phyloP scores from a whole-genome alignment of 2,329 filamentous ascomycete species.

The Epicoccum nigrum region DNA sequence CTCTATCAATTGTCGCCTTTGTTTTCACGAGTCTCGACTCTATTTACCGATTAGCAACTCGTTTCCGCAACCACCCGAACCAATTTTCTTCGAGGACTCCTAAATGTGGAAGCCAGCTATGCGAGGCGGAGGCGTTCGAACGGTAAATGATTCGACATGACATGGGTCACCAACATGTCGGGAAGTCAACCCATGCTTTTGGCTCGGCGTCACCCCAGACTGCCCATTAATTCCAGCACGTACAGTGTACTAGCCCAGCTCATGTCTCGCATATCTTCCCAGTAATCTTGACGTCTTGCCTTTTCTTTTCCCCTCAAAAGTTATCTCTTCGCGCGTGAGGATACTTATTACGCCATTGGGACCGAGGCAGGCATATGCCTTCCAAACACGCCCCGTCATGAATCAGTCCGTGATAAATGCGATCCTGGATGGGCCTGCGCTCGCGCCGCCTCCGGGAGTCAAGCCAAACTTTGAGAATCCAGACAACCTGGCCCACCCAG shows the following conservation, averaged over 20 bases:
- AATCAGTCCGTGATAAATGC: not conserved
- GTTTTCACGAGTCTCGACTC: not conserved
- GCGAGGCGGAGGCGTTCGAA: not conserved
- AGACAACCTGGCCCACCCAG: constrained; percentile 6
- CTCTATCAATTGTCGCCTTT: not conserved
- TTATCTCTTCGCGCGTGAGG: too few species aligned
- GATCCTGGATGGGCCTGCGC: constrained; percentile 13
- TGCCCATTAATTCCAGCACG: not conserved
- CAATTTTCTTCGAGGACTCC: not conserved
- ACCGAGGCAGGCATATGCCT: constrained; percentile 1
- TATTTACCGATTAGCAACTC: not conserved
- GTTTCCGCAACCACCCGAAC: not conserved
- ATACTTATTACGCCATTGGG: not conserved
- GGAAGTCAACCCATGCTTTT: constrained; percentile 1
- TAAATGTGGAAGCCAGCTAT: not conserved
- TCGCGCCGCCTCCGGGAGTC: constrained; percentile 16
- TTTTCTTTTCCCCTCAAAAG: not conserved
- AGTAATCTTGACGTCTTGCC: not conserved
- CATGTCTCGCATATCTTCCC: constrained; percentile 4
- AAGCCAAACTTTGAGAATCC: constrained; percentile 18
- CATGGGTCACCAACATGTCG: not conserved
- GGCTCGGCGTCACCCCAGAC: not conserved
- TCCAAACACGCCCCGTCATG: not conserved
- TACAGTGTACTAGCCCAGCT: not conserved
- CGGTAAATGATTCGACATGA: not conserved